Percentiles rank a stretch among this genome's conserved stretches.
These are phyloP conservation scores for Aegilops longissima DNA, from an alignment of 176 grass and related monocot genomes.

Conservation along the genomic window DNA sequence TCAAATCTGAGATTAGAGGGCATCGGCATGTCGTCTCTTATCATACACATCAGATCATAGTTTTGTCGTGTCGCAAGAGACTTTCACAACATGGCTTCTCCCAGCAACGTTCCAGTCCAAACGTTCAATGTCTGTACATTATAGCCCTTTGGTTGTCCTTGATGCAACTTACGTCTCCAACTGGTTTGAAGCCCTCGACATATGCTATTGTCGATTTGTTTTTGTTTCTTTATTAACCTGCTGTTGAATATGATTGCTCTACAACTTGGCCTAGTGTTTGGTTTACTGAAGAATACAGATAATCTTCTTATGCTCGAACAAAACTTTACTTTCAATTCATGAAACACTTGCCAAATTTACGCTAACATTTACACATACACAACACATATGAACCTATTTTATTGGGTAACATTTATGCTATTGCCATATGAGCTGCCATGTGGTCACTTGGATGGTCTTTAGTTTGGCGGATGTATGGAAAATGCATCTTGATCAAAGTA, in stretches of 20 bases:
- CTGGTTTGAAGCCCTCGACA: not conserved
- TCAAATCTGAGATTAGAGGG: too few relatives aligned
- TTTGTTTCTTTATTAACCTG: not conserved
- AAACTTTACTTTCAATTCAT: not conserved
- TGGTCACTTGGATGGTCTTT: too few relatives aligned
- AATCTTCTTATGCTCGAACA: not conserved
- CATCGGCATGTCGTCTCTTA: too few relatives aligned
- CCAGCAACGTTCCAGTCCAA: too few relatives aligned
- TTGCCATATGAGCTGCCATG: too few relatives aligned
- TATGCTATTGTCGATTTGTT: not conserved
- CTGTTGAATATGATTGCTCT: not conserved
- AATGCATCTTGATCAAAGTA: not conserved
- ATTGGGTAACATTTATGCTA: too few relatives aligned
- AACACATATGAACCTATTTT: not conserved
- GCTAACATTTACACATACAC: not conserved
- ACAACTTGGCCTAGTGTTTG: not conserved
- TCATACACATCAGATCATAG: not conserved
- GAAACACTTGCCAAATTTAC: not conserved
- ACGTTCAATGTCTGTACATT: not conserved
- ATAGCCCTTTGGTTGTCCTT: not conserved
- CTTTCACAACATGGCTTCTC: not conserved
- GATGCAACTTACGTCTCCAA: not conserved
- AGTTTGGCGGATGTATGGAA: not conserved
- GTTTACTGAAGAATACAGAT: not conserved
- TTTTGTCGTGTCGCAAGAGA: not conserved